Percentiles rank a stretch among this genome's conserved stretches.
These are phyloP conservation scores for Cyberlindnera euphorbiiphila DNA, from an alignment of 805 yeast species.

Conservation along the genomic window DNA sequence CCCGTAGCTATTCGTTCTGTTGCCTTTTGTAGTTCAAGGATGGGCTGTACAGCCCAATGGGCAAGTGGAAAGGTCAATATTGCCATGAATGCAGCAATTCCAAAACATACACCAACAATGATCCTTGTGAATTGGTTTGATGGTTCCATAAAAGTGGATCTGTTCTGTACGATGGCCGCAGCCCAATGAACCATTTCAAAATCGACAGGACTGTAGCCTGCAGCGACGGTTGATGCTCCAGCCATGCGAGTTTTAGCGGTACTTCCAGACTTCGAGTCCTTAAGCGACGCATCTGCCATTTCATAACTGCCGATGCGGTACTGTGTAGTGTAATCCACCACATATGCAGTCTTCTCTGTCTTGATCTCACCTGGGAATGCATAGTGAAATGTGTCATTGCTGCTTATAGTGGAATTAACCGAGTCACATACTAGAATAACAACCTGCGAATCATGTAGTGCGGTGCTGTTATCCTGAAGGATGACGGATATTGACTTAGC, in stretches of 20 bases:
- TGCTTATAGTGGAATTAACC: constrained; percentile 21
- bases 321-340: constrained; percentile 14
- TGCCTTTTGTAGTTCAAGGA: constrained; percentile 72
- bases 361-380: constrained; percentile 36
- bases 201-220: constrained; percentile 50
- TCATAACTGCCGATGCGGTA: constrained; percentile 31
- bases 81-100: constrained; percentile 70
- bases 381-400: constrained; percentile 35
- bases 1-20: constrained; percentile 55
- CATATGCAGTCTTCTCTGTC: no score
- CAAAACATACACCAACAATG: constrained; percentile 74
- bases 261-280: constrained; percentile 39
- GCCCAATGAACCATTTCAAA: constrained; percentile 56
- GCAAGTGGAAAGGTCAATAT: constrained; percentile 78
- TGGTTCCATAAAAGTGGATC: constrained; percentile 58
- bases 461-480: constrained; percentile 18
- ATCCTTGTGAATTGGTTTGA: constrained; percentile 58
- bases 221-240: constrained; percentile 41
- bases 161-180: constrained; percentile 65
- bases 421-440: constrained; percentile 24
- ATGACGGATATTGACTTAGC: constrained; percentile 40
- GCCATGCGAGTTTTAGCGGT: constrained; percentile 35
- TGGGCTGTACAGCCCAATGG: constrained; percentile 81
- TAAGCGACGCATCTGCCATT: constrained; percentile 34
- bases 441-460: constrained; percentile 9